Conservation (phyloP, 2,329 filamentous ascomycete genomes). For the Cytospora piceae region DNA sequence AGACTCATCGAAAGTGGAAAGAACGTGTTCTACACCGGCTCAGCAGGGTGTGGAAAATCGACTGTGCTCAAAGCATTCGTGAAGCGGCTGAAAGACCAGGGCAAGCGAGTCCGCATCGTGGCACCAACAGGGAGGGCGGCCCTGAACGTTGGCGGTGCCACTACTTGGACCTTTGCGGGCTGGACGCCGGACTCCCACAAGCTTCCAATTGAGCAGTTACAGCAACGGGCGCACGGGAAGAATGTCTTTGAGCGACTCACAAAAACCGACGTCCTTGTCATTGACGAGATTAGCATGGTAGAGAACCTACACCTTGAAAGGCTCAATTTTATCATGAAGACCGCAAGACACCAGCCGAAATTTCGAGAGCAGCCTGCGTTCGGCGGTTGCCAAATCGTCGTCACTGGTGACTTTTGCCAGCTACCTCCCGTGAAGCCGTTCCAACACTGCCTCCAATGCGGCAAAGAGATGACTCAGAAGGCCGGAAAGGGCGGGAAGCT, state of each 20-base stretch:
- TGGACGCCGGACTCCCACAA: constrained; percentile 55
- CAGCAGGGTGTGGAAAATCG: constrained; percentile 64
- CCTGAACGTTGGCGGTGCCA: constrained; percentile 58
- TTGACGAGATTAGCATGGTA: constrained; percentile 71
- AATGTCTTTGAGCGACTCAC: constrained; percentile 44
- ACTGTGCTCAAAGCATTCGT: constrained; percentile 57
- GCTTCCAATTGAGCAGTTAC: constrained; percentile 43
- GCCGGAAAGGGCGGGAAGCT: constrained; percentile 28
- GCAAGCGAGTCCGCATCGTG: constrained; percentile 51
- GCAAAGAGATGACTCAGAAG: constrained; percentile 39
- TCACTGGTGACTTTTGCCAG: constrained; percentile 65
- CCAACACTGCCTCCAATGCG: constrained; percentile 53
- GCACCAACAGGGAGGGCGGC: constrained; percentile 65
- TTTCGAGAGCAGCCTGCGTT: constrained; percentile 35
- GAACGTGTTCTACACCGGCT: constrained; percentile 69
- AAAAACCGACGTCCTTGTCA: constrained; percentile 58
- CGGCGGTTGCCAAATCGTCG: constrained; percentile 57
- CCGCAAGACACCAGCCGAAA: constrained; percentile 32
- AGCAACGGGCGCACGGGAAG: constrained; percentile 37
- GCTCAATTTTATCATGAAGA: constrained; percentile 52
- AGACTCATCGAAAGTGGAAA: constrained; percentile 52
- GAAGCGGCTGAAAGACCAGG: constrained; percentile 40
- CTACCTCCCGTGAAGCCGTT: constrained; percentile 64
- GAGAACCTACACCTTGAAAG: constrained; percentile 58
- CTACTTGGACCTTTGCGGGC: constrained; percentile 61